Conservation (phyloP, 176 grass and related monocot species). For the Rhynchospora breviuscula region DNA sequence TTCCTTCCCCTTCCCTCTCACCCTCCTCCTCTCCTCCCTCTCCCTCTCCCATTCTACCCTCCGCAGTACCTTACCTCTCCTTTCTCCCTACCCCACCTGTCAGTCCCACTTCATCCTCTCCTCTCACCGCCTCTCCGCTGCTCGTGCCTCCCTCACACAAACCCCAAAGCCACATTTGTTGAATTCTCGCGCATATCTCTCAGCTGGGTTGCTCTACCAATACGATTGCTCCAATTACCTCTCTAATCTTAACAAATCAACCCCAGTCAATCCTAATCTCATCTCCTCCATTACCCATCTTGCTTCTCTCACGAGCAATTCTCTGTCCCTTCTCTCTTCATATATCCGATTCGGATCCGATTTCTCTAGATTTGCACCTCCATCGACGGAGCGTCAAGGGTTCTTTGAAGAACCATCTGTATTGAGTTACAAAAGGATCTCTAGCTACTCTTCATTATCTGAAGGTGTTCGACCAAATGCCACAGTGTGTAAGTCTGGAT, state of each 20-base stretch:
- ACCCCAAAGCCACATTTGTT: slow-evolving; percentile 12
- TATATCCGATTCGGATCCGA: slow-evolving; percentile 5
- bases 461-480: slow-evolving; percentile 25
- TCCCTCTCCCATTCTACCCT: slow-evolving; percentile 29
- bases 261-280: background rate
- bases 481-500: slow-evolving; percentile 43
- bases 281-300: slow-evolving; percentile 12
- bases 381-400: slow-evolving; percentile 22
- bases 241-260: slow-evolving; percentile 27
- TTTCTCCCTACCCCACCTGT: slow-evolving; percentile 14
- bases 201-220: slow-evolving; percentile 51
- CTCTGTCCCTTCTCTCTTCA: slow-evolving; percentile 20
- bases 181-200: slow-evolving; percentile 5
- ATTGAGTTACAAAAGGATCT: background rate
- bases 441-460: slow-evolving; percentile 21
- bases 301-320: slow-evolving; percentile 3
- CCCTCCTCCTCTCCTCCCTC: slow-evolving; percentile 24
- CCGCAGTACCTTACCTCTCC: background rate
- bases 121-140: slow-evolving; percentile 47
- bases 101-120: slow-evolving; percentile 25
- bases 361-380: background rate
- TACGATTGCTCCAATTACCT: slow-evolving; percentile 63
- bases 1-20: slow-evolving; percentile 44
- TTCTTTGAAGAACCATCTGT: slow-evolving; percentile 15
- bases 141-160: background rate